Conservation (phyloP, 257 asterid species). For the Schizonepeta tenuifolia region DNA sequence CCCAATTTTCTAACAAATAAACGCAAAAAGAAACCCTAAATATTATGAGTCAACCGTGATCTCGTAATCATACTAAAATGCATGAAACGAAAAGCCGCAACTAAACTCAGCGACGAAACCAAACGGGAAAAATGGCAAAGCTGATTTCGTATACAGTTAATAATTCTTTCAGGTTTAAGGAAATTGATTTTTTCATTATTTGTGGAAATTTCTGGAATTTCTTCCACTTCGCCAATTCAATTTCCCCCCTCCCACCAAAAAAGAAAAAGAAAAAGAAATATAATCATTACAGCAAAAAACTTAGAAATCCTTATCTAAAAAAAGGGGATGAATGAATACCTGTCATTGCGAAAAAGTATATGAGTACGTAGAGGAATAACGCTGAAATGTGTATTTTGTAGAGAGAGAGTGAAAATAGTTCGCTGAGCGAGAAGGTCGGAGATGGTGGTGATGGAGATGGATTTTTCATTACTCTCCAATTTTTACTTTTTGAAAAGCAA, state of each 20-base stretch:
- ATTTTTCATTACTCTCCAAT: not conserved
- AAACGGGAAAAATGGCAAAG: not conserved
- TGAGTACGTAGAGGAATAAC: conserved; percentile 12
- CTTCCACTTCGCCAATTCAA: not conserved
- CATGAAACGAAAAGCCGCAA: conserved; percentile 5
- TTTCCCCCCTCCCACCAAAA: not conserved
- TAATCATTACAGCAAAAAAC: not conserved
- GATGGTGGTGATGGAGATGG: not conserved
- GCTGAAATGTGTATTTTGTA: conserved; percentile 6
- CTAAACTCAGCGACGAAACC: not conserved
- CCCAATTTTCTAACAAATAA: not conserved
- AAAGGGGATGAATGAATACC: conserved; percentile 18
- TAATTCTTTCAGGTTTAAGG: not conserved
- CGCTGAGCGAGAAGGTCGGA: conserved; percentile 17
- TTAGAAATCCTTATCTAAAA: not conserved
- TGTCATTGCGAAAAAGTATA: not conserved
- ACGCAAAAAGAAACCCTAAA: not conserved
- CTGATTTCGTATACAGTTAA: not conserved
- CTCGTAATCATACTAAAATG: not conserved
- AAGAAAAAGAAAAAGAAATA: not conserved
- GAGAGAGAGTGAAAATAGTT: not conserved
- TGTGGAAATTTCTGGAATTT: not conserved
- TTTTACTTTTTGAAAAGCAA: not conserved
- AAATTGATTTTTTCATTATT: not conserved
- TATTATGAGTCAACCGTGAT: not conserved